phyloP scores from a whole-genome alignment of 192 early-diverging fungal genomes.

The Gonapodya prolifera region DNA sequence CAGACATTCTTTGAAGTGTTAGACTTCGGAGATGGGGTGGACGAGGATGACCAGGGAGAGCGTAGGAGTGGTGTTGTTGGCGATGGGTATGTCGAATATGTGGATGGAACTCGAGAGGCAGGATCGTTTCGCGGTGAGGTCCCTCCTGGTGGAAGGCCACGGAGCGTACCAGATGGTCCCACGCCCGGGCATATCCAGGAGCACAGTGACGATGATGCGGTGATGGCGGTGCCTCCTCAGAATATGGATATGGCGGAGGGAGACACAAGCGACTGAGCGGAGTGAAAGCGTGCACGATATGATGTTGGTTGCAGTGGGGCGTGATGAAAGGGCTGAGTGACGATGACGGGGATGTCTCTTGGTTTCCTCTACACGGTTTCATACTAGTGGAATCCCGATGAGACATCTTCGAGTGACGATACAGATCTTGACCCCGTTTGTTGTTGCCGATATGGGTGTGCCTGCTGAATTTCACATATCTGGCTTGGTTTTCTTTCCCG shows the following conservation, averaged over 20 bases:
- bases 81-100: neutral
- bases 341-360: too few relatives aligned
- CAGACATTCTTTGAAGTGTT: conserved; percentile 38
- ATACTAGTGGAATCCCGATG: too few relatives aligned
- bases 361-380: too few relatives aligned
- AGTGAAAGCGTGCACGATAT: too few relatives aligned
- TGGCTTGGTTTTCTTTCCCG: too few relatives aligned
- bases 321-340: too few relatives aligned
- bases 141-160: neutral
- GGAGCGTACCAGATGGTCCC: neutral
- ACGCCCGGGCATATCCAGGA: too few relatives aligned
- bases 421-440: too few relatives aligned
- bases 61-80: neutral
- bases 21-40: conserved; percentile 23
- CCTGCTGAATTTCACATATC: too few relatives aligned
- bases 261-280: neutral
- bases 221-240: neutral
- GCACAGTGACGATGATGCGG: neutral
- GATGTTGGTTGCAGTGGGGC: too few relatives aligned
- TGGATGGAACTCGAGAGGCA: neutral
- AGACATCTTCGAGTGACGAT: too few relatives aligned
- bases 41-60: neutral
- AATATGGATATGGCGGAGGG: neutral
- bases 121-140: neutral
- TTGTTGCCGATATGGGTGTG: too few relatives aligned